Evolutionary conservation across 768 basidiomycete species (phyloP).

Genomic region (Coprinellus aureogranulatus): DNA sequence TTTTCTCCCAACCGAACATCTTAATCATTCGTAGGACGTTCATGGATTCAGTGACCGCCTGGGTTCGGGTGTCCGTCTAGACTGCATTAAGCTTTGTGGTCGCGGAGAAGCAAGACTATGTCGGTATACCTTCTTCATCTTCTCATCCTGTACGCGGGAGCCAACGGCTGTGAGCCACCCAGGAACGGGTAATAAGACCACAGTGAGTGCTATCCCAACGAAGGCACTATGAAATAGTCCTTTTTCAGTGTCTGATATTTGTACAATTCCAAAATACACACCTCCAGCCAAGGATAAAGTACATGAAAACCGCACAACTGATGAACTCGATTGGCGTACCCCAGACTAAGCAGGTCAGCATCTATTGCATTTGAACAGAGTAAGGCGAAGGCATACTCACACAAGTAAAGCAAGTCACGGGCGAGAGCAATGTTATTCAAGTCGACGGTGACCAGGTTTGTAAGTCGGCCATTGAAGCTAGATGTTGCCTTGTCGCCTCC

Average conservation of each 20-base stretch:
- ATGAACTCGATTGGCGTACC: constrained; percentile 41
- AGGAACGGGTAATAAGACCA: constrained; percentile 17
- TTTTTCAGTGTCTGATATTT: background rate
- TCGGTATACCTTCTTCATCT: constrained; percentile 55
- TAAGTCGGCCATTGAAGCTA: constrained; percentile 68
- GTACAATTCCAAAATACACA: constrained; percentile 13
- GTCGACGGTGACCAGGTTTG: constrained; percentile 70
- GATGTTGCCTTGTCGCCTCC: background rate
- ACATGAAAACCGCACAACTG: constrained; percentile 43
- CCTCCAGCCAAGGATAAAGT: constrained; percentile 48
- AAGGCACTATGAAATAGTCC: background rate
- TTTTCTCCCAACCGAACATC: constrained; percentile 67
- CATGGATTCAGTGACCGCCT: constrained; percentile 23
- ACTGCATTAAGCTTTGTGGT: constrained; percentile 31
- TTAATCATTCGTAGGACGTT: constrained; percentile 71
- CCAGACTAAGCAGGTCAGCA: constrained; percentile 20
- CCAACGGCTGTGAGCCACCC: constrained; percentile 37
- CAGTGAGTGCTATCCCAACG: constrained; percentile 5
- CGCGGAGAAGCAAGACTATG: constrained; percentile 41
- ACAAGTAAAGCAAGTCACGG: constrained; percentile 8
- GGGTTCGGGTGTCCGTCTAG: constrained; percentile 25
- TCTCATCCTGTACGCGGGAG: constrained; percentile 48
- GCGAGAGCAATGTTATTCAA: constrained; percentile 31
- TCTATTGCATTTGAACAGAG: background rate
- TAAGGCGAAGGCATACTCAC: constrained; percentile 3